Conservation (phyloP, 257 asterid genomes). For the Sherardia arvensis region DNA sequence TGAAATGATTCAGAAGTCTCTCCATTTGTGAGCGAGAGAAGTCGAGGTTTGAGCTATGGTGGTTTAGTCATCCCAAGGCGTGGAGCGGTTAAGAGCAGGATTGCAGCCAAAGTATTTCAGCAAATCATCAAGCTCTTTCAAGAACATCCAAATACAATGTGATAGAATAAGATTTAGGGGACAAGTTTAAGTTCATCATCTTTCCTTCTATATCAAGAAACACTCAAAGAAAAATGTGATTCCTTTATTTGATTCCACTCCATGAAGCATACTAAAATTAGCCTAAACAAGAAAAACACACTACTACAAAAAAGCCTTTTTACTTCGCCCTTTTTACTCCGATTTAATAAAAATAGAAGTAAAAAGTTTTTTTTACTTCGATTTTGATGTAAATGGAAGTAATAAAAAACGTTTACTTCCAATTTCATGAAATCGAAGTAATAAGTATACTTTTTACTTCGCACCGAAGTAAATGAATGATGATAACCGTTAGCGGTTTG, state of each 20-base stretch:
- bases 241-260: conserved; percentile 26
- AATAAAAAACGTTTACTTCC: too few relatives aligned
- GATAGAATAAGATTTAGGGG: not conserved
- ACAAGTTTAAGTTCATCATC: too few relatives aligned
- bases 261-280: conserved; percentile 7
- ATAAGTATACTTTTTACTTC: too few relatives aligned
- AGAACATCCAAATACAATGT: conserved; percentile 4
- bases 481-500: too few relatives aligned
- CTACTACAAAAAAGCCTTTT: too few relatives aligned
- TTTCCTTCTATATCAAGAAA: too few relatives aligned
- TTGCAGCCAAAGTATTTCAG: conserved; percentile 49
- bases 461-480: too few relatives aligned
- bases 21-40: conserved; percentile 12
- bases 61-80: conserved; percentile 31
- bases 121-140: conserved; percentile 14
- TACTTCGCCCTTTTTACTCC: too few relatives aligned
- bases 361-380: too few relatives aligned
- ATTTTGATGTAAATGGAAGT: too few relatives aligned
- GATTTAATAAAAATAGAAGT: too few relatives aligned
- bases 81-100: conserved; percentile 55
- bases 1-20: conserved; percentile 18
- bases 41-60: conserved; percentile 8
- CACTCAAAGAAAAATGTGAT: conserved; percentile 1
- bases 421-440: too few relatives aligned
- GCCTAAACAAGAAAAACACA: not conserved